Percentiles rank a stretch among this genome's conserved stretches.
Evolutionary conservation across 2,329 filamentous ascomycete genomes (phyloP).

Genomic region (Diplodia intermedia): DNA sequence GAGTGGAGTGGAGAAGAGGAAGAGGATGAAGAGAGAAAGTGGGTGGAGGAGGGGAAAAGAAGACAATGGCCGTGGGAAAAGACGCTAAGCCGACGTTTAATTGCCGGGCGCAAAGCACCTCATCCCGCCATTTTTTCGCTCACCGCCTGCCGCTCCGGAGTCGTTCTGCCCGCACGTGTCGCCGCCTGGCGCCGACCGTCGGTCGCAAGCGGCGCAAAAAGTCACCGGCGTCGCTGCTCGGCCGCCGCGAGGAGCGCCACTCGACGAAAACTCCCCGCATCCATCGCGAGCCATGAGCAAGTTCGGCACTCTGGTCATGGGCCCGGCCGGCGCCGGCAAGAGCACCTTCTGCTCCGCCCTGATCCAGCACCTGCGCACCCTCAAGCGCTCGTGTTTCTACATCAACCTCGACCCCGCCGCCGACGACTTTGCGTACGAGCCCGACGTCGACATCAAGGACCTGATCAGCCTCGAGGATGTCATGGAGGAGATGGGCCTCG

Average conservation of each 20-base stretch:
- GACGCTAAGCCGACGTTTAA: conserved; percentile 24
- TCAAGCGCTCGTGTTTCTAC: conserved; percentile 93
- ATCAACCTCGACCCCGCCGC: conserved; percentile 98
- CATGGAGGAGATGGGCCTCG: conserved; percentile 92
- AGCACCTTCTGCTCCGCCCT: conserved; percentile 94
- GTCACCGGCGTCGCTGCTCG: conserved; percentile 20
- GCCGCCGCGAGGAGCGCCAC: background rate
- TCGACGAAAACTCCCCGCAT: conserved; percentile 29
- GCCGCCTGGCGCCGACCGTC: conserved; percentile 9
- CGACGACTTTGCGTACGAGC: conserved; percentile 88
- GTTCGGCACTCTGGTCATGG: conserved; percentile 94
- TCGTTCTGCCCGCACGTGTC: conserved; percentile 19
- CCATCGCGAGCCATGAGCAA: conserved; percentile 73
- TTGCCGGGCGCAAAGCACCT: conserved; percentile 31
- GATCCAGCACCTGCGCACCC: conserved; percentile 90
- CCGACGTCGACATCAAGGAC: conserved; percentile 94
- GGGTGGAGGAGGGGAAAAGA: conserved; percentile 39
- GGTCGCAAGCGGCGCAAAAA: conserved; percentile 25
- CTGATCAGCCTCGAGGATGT: conserved; percentile 93
- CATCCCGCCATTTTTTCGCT: conserved; percentile 21
- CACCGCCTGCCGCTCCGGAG: conserved; percentile 22
- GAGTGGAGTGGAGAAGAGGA: conserved; percentile 32
- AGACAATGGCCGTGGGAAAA: conserved; percentile 26
- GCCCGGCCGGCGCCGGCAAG: conserved; percentile 94
- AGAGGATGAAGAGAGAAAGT: conserved; percentile 37